phyloP scores from a whole-genome alignment of 73 alveolate genomes.

The Symbiodinium natans region DNA sequence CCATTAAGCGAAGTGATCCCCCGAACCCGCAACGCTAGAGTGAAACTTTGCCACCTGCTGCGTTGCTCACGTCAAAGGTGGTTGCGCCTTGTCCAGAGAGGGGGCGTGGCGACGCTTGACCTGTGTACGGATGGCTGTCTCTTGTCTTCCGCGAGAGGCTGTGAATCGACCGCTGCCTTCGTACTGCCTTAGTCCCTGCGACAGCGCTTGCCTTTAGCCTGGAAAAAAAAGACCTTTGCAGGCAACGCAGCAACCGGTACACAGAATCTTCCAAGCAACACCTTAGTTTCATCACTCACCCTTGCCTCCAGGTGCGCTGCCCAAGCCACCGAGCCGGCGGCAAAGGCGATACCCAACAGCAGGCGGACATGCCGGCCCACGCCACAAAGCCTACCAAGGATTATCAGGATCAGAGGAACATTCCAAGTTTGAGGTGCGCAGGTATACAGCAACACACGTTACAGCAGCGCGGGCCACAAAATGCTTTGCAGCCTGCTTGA shows the following conservation, averaged over 20 bases:
- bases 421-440: too few species aligned
- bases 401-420: too few species aligned
- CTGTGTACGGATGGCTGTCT: neutral
- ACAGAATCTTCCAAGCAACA: neutral
- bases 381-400: neutral
- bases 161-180: too few species aligned
- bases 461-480: too few species aligned
- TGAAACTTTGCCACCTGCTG: too few species aligned
- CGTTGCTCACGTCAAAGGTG: too few species aligned
- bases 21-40: too few species aligned
- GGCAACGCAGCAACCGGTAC: neutral
- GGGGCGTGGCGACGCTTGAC: conserved; percentile 32
- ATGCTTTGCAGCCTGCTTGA: too few species aligned
- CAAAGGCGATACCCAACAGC: conserved; percentile 52
- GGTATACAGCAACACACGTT: too few species aligned
- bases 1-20: too few species aligned
- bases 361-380: conserved; percentile 46
- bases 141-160: too few species aligned
- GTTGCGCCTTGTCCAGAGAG: conserved; percentile 4
- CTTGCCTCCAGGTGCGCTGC: conserved; percentile 47
- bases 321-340: conserved; percentile 34
- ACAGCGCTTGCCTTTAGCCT: neutral
- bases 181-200: too few species aligned
- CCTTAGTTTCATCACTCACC: neutral
- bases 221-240: neutral